Evolutionary conservation across 257 asterid species (phyloP), one percentile per base, ranked within the genome.

Genomic region (Cynanchum wilfordii): DNA sequence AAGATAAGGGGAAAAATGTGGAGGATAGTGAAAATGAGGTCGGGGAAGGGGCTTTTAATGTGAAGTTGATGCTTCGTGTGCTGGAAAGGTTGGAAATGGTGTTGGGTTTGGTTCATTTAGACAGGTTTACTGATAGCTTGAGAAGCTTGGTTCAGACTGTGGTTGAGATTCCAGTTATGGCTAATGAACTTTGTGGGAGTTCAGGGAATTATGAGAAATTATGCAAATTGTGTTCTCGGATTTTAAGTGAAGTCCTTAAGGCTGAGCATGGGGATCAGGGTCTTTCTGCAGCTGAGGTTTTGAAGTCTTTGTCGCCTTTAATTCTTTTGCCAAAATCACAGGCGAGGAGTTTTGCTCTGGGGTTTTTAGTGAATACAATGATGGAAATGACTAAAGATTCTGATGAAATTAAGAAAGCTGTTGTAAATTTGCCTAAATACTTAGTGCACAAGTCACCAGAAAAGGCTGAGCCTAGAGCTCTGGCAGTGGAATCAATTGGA

Each of bases 51-150:
- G 81, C 77, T 51, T 84, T 76, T 75, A 89, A 86, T 81, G 90
- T 81, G 30, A 86, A 83, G 60, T 84, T 82, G 69, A 78, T 94
- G 77, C 86, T 88, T 67, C 3, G 72, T 42, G 82, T 88, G 80
- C 87, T 94, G 66, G 95, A 89, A 68, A 88, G 82, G 82, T 59
- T 94, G 87, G 86, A 77, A 70, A 71, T 78, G 87, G 96, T 88
- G 15, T 49, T 94, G 87, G 87, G 82, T 27, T 86, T 86, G 80
- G 87, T 91, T 68, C 96, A 88, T 84, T 85, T 94, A 87, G 86
- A 84, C 59, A 79, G 99, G 68, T 94, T 94, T 86, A 89, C 96
- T 4, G 99, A 94, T 81, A 86, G 99, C 81, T 73, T 88, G 86
- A 94, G 79, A 87, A 85, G 90, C 71, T 80, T 94, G 84, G 90